Evolutionary conservation across 225 moss, liverwort and hornwort species (phyloP), one percentile per base, ranked within the genome.

Genomic region (Takakia lepidozioides): DNA sequence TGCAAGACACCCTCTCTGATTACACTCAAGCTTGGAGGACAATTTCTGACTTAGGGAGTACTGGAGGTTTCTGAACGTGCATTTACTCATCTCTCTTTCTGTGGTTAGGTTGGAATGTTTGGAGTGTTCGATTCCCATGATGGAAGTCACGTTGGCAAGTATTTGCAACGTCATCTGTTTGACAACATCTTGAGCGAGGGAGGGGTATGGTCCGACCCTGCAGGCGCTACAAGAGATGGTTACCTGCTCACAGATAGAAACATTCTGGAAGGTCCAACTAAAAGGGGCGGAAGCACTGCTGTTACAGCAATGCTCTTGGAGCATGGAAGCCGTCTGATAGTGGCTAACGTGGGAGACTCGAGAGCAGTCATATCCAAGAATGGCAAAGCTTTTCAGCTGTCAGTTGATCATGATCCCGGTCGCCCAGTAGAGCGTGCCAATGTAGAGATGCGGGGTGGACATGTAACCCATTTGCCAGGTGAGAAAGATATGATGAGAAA

Each of bases 261-360:
- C 49, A 57, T 98, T 27, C 65, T 90, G 17, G 67, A 75, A 9
- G 26, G 57, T 9, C 26, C 54, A 18, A 15, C 51, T 4, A 49
- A 36, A 5, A 62, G 49, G 10, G 84, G 84, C 10, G 90, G 95
- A 15, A 87, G 95, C 71, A 84, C 90, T 4, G 87, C 95, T 0
- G 87, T 90, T 13, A 90, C 95, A 0, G 95, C 87, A 2, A 83
- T 98, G 75, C 40, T 98, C 1, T 56, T 65, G 36, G 80, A 71
- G 54, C 57, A 66, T 5, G 85, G 85, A 14, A 52, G 75, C 27
- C 70, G 74, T 17, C 61, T 98, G 28, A 55, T 85, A 25, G 71
- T 98, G 14, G 95, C 95, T 10, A 98, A 91, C 57, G 54, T 98
- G 3, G 95, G 95, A 23, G 95, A 98, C 29, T 87, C 95, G 3